Evolutionary conservation across 352 stramenopile species (phyloP).

Genomic region (Phytopythium litorale): DNA sequence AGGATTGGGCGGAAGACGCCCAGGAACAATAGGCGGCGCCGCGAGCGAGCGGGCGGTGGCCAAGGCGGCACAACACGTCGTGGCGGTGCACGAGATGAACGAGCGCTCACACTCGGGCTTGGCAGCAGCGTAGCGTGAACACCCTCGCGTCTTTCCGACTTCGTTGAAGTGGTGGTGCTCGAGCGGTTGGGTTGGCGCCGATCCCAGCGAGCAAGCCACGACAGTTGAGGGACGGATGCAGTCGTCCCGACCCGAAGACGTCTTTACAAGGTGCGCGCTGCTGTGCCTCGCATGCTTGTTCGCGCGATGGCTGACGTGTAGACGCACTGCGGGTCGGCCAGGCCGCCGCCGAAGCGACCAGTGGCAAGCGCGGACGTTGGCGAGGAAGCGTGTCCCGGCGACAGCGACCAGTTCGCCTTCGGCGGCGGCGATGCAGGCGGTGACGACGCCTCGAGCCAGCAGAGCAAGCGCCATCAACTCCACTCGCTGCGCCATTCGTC

Average conservation of each 20-base stretch:
- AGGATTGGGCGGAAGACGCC: neutral
- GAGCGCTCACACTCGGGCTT: neutral
- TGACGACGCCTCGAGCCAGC: constrained; percentile 46
- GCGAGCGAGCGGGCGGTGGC: neutral
- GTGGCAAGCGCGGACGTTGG: constrained; percentile 54
- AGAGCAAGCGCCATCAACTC: constrained; percentile 13
- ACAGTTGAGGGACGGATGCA: neutral
- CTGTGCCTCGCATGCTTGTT: neutral
- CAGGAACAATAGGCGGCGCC: neutral
- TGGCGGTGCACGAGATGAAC: constrained; percentile 1
- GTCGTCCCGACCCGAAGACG: neutral
- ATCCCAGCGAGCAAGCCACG: neutral
- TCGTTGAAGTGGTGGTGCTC: neutral
- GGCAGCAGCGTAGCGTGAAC: neutral
- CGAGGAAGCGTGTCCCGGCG: constrained; percentile 28
- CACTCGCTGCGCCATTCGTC: neutral
- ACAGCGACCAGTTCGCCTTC: constrained; percentile 13
- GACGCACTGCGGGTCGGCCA: constrained; percentile 7
- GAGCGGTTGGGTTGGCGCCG: neutral
- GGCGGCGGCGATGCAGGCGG: constrained; percentile 30
- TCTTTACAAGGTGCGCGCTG: neutral
- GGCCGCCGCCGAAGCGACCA: constrained; percentile 57
- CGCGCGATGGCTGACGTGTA: neutral
- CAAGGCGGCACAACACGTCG: neutral
- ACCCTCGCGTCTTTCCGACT: neutral